Evolutionary conservation across 139 green algal species (phyloP).

Genomic region (Coelastrella sp.): DNA sequence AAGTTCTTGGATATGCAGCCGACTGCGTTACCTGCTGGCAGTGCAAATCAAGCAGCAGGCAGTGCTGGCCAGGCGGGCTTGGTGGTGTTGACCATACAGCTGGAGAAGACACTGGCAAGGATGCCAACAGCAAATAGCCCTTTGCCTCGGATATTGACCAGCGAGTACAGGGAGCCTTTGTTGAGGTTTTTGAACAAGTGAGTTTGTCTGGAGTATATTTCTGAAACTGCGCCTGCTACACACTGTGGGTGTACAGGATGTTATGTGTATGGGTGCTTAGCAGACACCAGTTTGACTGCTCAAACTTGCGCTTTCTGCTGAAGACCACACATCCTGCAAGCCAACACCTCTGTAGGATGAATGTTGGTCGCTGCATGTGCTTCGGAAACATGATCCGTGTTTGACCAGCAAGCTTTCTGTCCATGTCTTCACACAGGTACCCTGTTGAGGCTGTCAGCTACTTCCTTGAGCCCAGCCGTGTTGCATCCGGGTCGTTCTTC

Average conservation of each 20-base stretch:
- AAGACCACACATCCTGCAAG: too few relatives aligned
- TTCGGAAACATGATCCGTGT: too few relatives aligned
- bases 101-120: constrained; percentile 83
- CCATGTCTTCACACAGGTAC: constrained; percentile 64
- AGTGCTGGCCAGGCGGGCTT: too few relatives aligned
- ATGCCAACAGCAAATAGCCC: constrained; percentile 50
- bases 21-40: neutral
- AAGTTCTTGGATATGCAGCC: constrained; percentile 90
- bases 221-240: too few relatives aligned
- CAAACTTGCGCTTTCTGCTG: too few relatives aligned
- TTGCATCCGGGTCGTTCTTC: constrained; percentile 81
- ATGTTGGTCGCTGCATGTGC: too few relatives aligned
- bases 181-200: constrained; percentile 85
- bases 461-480: constrained; percentile 75
- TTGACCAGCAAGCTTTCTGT: too few relatives aligned
- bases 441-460: constrained; percentile 74
- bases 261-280: too few relatives aligned
- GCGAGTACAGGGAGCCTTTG: constrained; percentile 88
- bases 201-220: too few relatives aligned
- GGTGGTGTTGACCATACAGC: constrained; percentile 93
- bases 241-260: too few relatives aligned
- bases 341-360: too few relatives aligned
- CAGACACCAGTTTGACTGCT: too few relatives aligned
- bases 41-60: constrained; percentile 48
- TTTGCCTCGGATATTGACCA: constrained; percentile 69